Conservation (phyloP, 495 filamentous ascomycete species). For the Thermothielavioides terrestris region DNA sequence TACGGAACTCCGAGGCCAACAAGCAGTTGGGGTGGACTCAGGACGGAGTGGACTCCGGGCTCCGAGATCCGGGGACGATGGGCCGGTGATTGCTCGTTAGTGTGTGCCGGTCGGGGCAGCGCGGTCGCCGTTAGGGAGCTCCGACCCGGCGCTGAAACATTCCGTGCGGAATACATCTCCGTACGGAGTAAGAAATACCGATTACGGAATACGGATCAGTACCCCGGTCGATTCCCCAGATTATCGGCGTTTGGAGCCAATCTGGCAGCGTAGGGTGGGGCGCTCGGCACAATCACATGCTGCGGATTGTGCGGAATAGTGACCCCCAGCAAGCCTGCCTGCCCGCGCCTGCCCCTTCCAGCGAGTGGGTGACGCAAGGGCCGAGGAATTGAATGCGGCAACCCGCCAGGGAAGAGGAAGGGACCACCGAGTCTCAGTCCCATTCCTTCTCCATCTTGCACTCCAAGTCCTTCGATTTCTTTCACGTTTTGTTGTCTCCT, state of each 20-base stretch:
- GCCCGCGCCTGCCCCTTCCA: conserved; percentile 16
- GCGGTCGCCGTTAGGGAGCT: not conserved
- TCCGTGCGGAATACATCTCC: too few relatives aligned
- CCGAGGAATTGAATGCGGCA: conserved; percentile 12
- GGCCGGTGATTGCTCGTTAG: too few relatives aligned
- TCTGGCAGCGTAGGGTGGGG: not conserved
- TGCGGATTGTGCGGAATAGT: too few relatives aligned
- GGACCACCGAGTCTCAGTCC: too few relatives aligned
- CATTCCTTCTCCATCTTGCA: too few relatives aligned
- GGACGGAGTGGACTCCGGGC: not conserved
- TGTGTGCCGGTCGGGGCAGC: not conserved
- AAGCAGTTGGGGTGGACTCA: too few relatives aligned
- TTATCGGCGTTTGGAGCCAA: conserved; percentile 13
- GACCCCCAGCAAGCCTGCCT: not conserved
- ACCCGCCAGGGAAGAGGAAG: not conserved
- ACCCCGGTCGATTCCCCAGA: conserved; percentile 13
- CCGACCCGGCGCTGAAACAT: too few relatives aligned
- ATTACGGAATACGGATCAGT: too few relatives aligned
- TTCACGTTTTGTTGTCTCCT: not conserved
- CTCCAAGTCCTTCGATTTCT: not conserved
- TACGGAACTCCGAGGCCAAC: too few relatives aligned
- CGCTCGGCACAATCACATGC: conserved; percentile 23
- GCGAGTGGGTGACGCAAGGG: conserved; percentile 30
- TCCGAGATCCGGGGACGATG: too few relatives aligned
- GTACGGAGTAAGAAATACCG: too few relatives aligned